Evolutionary conservation across 306 rosid species (phyloP).

Genomic region (Geum urbanum): DNA sequence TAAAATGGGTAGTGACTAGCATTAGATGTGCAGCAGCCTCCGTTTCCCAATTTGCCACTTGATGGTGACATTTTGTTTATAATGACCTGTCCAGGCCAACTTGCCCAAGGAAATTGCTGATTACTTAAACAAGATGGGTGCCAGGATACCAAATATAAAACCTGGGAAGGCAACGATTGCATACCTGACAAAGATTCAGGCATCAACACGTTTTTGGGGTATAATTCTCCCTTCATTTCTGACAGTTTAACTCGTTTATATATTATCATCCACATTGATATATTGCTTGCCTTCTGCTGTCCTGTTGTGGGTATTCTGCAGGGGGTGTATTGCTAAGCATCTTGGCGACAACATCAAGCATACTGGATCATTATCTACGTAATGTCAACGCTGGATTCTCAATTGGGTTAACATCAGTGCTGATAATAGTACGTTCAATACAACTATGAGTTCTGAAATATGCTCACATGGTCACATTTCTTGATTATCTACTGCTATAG

Average conservation of each 20-base stretch:
- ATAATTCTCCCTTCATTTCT: slow-evolving; percentile 23
- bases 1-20: neutral
- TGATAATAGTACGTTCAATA: slow-evolving; percentile 75
- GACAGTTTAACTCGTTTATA: slow-evolving; percentile 13
- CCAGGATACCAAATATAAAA: slow-evolving; percentile 85
- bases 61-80: slow-evolving; percentile 1
- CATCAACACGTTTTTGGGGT: slow-evolving; percentile 99
- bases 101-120: slow-evolving; percentile 98
- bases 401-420: slow-evolving; percentile 89
- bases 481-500: neutral
- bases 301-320: slow-evolving; percentile 34
- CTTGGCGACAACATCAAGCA: slow-evolving; percentile 83
- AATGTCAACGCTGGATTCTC: slow-evolving; percentile 81
- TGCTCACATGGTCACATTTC: neutral
- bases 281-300: slow-evolving; percentile 22
- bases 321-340: slow-evolving; percentile 83
- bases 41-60: neutral
- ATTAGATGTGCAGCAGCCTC: neutral
- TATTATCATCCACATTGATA: neutral
- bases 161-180: slow-evolving; percentile 97
- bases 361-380: slow-evolving; percentile 88
- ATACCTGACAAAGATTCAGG: slow-evolving; percentile 91
- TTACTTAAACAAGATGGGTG: slow-evolving; percentile 98
- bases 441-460: slow-evolving; percentile 2
- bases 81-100: slow-evolving; percentile 69